These are phyloP conservation scores for Sequoiadendron giganteum DNA, from an alignment of 75 land plant species.

Conservation along the genomic window DNA sequence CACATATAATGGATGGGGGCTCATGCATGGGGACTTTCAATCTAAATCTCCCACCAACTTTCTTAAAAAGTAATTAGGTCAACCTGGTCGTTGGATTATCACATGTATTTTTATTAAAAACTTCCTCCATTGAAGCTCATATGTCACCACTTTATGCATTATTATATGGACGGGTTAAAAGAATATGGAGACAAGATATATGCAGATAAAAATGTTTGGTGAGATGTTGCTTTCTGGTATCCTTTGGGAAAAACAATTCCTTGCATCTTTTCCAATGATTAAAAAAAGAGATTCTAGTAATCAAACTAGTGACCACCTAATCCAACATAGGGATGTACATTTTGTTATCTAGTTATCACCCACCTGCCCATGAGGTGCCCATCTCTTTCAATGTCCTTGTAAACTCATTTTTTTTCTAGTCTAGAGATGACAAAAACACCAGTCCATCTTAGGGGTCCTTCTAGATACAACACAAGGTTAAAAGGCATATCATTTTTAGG, in stretches of 20 bases:
- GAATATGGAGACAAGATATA: background rate
- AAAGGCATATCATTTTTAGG: background rate
- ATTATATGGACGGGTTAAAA: background rate
- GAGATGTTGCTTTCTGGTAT: background rate
- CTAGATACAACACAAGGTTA: background rate
- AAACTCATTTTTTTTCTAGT: background rate
- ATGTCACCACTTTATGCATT: background rate
- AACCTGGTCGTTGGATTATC: background rate
- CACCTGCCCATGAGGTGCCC: background rate
- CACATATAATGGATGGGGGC: background rate
- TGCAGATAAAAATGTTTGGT: background rate
- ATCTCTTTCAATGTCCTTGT: background rate
- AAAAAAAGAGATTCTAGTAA: background rate
- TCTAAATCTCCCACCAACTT: background rate
- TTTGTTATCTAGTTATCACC: background rate
- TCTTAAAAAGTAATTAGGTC: background rate
- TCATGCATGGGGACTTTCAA: background rate
- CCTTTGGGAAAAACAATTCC: background rate
- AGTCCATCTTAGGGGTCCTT: background rate
- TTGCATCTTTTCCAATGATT: background rate
- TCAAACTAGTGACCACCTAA: background rate
- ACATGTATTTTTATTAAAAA: background rate
- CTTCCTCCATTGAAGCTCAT: background rate
- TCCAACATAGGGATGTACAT: background rate
- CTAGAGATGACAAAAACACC: too few species aligned